These are phyloP conservation scores for Aspergillus sp. DNA, from an alignment of 2,329 filamentous ascomycete genomes.

Conservation along the genomic window DNA sequence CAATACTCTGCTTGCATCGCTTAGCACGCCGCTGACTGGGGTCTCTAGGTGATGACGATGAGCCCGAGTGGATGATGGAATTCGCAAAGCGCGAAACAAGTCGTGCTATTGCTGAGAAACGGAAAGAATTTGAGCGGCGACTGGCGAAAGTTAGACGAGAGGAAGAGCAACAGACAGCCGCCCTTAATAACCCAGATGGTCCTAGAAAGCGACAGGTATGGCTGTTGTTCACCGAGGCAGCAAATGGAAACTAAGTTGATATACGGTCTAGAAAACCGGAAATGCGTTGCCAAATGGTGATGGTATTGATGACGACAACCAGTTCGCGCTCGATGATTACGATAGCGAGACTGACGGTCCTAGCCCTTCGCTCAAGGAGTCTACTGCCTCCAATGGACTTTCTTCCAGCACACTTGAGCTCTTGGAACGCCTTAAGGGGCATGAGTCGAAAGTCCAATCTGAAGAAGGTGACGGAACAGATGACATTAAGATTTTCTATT, in stretches of 20 bases:
- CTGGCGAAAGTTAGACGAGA: constrained; percentile 63
- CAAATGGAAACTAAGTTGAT: not conserved
- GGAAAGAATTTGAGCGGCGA: constrained; percentile 72
- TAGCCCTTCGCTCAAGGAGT: constrained; percentile 24
- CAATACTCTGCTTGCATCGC: constrained; percentile 4
- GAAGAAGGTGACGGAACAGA: constrained; percentile 53
- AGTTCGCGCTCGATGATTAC: constrained; percentile 76
- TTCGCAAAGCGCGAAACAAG: constrained; percentile 69
- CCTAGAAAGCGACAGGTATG: constrained; percentile 47
- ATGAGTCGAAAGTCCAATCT: constrained; percentile 22
- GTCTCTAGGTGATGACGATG: constrained; percentile 59
- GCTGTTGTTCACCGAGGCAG: not conserved
- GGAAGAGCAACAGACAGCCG: constrained; percentile 60
- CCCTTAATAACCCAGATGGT: constrained; percentile 49
- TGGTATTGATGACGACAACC: constrained; percentile 55
- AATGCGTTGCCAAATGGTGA: constrained; percentile 15
- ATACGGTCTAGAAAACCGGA: constrained; percentile 28
- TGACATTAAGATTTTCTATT: constrained; percentile 84
- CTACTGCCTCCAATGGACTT: constrained; percentile 48
- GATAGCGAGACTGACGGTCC: constrained; percentile 59
- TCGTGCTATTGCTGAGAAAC: constrained; percentile 63
- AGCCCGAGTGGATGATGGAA: constrained; percentile 82
- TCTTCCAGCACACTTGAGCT: constrained; percentile 75
- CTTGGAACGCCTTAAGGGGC: constrained; percentile 65
- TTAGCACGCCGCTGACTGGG: constrained; percentile 1